Percentiles rank a stretch among this genome's conserved stretches.
phyloP scores from a whole-genome alignment of 1,284 basidiomycete species.

The Entoloma clypeatum region DNA sequence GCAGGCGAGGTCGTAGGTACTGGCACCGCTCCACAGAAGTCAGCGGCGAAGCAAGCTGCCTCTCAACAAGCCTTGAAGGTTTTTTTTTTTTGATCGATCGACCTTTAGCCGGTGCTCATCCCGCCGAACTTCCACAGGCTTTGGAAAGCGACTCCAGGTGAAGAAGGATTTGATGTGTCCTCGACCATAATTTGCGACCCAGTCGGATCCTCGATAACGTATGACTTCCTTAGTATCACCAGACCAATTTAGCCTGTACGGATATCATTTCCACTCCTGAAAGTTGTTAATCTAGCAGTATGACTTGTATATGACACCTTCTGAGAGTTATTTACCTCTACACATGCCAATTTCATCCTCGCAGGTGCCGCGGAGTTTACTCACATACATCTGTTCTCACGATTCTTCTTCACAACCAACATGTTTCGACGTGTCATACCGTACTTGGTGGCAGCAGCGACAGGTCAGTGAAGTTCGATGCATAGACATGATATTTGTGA shows the following conservation, averaged over 20 bases:
- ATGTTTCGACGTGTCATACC: conserved; percentile 32
- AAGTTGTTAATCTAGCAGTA: too few relatives aligned
- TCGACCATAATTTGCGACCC: too few relatives aligned
- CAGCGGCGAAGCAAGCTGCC: conserved; percentile 51
- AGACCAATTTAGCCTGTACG: too few relatives aligned
- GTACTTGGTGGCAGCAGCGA: conserved; percentile 33
- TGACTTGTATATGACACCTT: too few relatives aligned
- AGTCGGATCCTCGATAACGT: too few relatives aligned
- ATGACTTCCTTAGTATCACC: too few relatives aligned
- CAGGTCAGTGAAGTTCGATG: conserved; percentile 26
- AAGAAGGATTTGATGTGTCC: too few relatives aligned
- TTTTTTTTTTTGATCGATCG: neutral
- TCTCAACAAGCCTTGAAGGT: conserved; percentile 44
- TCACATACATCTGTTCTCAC: neutral
- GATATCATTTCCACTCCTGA: too few relatives aligned
- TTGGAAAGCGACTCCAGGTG: conserved; percentile 1
- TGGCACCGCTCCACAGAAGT: conserved; percentile 39
- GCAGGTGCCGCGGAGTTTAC: conserved; percentile 9
- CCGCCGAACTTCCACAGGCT: conserved; percentile 5
- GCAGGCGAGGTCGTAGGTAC: conserved; percentile 42
- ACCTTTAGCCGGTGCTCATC: neutral
- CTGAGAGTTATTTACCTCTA: too few relatives aligned
- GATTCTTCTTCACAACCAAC: conserved; percentile 1
- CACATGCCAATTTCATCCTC: neutral
- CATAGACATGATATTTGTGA: neutral